Evolutionary conservation across 805 yeast species (phyloP).

Genomic region (Hanseniaspora pseudoguilliermondii): DNA sequence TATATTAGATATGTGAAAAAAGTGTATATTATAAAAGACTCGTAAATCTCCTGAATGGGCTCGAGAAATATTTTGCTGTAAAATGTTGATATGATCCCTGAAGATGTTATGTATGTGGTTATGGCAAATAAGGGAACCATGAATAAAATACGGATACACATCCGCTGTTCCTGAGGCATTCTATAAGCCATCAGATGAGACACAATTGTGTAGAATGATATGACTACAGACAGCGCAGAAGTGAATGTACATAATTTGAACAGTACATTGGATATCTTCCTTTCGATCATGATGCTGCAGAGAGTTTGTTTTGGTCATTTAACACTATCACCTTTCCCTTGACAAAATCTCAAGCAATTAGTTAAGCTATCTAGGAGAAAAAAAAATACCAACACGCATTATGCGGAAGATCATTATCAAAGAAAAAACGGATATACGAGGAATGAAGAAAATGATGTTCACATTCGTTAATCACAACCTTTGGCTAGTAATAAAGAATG

Average conservation of each 20-base stretch:
- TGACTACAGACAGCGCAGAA: conserved; percentile 26
- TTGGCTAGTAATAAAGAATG: too few relatives aligned
- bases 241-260: conserved; percentile 18
- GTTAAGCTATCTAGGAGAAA: neutral
- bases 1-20: conserved; percentile 73
- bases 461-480: too few relatives aligned
- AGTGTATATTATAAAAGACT: conserved; percentile 90
- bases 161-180: conserved; percentile 76
- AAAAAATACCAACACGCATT: neutral
- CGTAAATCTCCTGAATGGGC: conserved; percentile 79
- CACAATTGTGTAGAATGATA: conserved; percentile 36
- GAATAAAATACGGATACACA: conserved; percentile 67
- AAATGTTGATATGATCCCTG: conserved; percentile 34
- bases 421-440: too few relatives aligned
- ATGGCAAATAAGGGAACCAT: conserved; percentile 72
- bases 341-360: too few relatives aligned
- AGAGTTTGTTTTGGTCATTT: neutral
- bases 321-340: neutral
- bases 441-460: too few relatives aligned
- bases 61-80: conserved; percentile 39
- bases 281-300: neutral
- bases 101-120: conserved; percentile 40
- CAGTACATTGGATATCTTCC: neutral
- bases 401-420: too few relatives aligned
- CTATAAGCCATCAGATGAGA: conserved; percentile 61